These are phyloP conservation scores for Lodderomyces metapsilosis DNA, from an alignment of 1,139 yeast genomes.

Conservation along the genomic window DNA sequence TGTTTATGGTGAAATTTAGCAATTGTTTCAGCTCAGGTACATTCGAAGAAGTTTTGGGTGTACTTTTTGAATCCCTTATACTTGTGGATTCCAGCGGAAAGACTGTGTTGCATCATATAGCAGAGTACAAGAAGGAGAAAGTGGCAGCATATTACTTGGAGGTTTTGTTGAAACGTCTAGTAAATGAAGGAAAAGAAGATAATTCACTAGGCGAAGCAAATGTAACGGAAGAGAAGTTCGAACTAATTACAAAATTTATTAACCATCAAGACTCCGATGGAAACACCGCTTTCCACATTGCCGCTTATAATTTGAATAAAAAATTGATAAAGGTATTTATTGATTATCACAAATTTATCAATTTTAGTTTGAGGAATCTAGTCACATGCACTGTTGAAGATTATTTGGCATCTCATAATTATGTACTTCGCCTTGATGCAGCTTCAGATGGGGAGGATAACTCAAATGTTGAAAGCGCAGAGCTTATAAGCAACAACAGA, in stretches of 20 bases:
- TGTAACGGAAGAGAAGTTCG: constrained; percentile 18
- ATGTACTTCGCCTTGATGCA: constrained; percentile 26
- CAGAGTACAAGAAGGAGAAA: constrained; percentile 52
- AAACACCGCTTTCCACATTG: constrained; percentile 83
- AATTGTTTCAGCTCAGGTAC: constrained; percentile 77
- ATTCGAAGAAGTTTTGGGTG: constrained; percentile 70
- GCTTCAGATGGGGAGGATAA: constrained; percentile 12
- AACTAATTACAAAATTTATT: constrained; percentile 60
- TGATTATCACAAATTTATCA: constrained; percentile 69
- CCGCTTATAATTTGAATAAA: constrained; percentile 72
- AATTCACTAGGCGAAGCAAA: constrained; percentile 11
- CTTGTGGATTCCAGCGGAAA: constrained; percentile 67
- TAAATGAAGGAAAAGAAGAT: no score
- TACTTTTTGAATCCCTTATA: constrained; percentile 73
- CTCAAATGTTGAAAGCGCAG: constrained; percentile 2
- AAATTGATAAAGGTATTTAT: constrained; percentile 72
- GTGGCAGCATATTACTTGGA: constrained; percentile 84
- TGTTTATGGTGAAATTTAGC: constrained; percentile 85
- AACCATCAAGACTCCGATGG: constrained; percentile 83
- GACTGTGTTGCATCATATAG: constrained; percentile 80
- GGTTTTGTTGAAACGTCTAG: constrained; percentile 60
- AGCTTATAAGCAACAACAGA: background rate
- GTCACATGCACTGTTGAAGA: constrained; percentile 76
- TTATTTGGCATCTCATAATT: constrained; percentile 46
- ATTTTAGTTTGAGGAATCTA: constrained; percentile 59